These are phyloP conservation scores for Umbilicus rupestris DNA, from an alignment of 164 flowering plant genomes.

Conservation along the genomic window DNA sequence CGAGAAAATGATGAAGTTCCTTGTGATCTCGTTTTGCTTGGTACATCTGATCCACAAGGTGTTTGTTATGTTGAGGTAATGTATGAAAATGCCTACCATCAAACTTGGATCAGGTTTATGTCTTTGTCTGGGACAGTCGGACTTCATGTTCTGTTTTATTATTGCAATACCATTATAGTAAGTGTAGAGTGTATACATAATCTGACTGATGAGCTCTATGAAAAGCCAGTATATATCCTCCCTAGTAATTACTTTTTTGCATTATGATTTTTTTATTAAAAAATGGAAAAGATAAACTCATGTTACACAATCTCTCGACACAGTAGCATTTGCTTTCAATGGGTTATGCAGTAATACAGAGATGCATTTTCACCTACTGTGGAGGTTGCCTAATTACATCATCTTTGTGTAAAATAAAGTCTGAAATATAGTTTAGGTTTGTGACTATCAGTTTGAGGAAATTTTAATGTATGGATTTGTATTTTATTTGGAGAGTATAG, in stretches of 20 bases:
- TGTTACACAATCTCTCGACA: not conserved
- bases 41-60: slow-evolving; percentile 89
- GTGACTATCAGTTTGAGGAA: not conserved
- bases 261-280: not conserved
- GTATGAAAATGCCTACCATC: not conserved
- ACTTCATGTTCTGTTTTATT: too few species aligned
- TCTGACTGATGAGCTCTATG: too few species aligned
- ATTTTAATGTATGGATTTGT: not conserved
- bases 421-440: not conserved
- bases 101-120: not conserved
- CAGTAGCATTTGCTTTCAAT: not conserved
- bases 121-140: not conserved
- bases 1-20: slow-evolving; percentile 99
- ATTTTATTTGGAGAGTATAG: slow-evolving; percentile 1
- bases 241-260: too few species aligned
- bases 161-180: too few species aligned
- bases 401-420: not conserved
- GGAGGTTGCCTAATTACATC: too few species aligned
- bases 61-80: slow-evolving; percentile 86
- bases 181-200: too few species aligned
- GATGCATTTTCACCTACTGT: too few species aligned
- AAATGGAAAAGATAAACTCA: not conserved
- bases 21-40: slow-evolving; percentile 92
- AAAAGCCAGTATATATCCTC: too few species aligned
- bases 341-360: too few species aligned